These are phyloP conservation scores for Guadua angustifolia DNA, from an alignment of 176 grass and related monocot species.

Conservation along the genomic window DNA sequence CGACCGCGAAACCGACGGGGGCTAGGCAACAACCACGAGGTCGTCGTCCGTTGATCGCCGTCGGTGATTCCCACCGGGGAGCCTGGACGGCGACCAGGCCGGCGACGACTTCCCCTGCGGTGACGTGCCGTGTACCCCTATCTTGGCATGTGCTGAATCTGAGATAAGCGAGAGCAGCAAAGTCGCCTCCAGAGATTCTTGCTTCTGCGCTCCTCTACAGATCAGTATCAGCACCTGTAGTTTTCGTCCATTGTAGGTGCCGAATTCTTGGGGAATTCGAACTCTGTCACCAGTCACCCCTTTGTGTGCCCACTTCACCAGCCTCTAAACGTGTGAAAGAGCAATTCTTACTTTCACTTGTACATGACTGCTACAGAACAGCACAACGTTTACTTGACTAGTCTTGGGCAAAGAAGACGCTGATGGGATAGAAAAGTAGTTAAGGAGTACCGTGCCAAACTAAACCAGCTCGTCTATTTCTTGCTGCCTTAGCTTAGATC, in stretches of 20 bases:
- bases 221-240: not conserved
- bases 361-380: not conserved
- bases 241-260: not conserved
- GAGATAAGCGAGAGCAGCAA: not conserved
- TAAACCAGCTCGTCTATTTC: not conserved
- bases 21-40: not conserved
- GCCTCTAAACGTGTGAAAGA: not conserved
- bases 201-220: not conserved
- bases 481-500: not conserved
- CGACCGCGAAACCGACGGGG: not conserved
- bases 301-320: not conserved
- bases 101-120: not conserved
- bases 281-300: not conserved
- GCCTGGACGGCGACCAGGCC: conserved; percentile 1
- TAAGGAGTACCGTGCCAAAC: not conserved
- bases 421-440: not conserved
- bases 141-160: not conserved
- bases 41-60: conserved; percentile 26
- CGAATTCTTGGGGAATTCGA: conserved; percentile 34
- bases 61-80: conserved; percentile 37
- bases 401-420: not conserved
- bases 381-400: not conserved
- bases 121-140: not conserved
- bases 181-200: not conserved
- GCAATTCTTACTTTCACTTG: not conserved